Evolutionary conservation across 345 rosid species (phyloP).

Genomic region (Hibiscus tridactylites): DNA sequence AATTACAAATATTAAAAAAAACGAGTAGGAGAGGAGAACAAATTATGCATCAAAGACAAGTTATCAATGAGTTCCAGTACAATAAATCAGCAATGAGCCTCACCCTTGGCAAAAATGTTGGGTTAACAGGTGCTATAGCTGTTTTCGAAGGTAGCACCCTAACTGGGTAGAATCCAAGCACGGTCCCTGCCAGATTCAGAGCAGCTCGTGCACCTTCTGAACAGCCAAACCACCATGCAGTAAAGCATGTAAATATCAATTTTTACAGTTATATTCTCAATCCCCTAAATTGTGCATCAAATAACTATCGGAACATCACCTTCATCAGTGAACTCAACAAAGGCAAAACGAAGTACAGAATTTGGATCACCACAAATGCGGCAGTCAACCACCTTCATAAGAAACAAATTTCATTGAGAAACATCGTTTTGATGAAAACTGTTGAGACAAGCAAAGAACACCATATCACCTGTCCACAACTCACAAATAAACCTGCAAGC

Average conservation of each 20-base stretch:
- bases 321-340: conserved; percentile 86
- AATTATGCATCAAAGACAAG: not conserved
- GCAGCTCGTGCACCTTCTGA: conserved; percentile 79
- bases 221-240: conserved; percentile 15
- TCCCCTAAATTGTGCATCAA: conserved; percentile 1
- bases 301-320: conserved; percentile 28
- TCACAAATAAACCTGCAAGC: conserved; percentile 79
- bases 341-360: conserved; percentile 91
- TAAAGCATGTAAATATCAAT: not conserved
- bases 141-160: conserved; percentile 90
- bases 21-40: not conserved
- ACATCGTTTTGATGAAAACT: not conserved
- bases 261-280: not conserved
- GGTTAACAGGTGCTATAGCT: conserved; percentile 95
- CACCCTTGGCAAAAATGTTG: conserved; percentile 90
- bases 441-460: conserved; percentile 12
- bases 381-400: conserved; percentile 78
- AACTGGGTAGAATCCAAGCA: conserved; percentile 89
- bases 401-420: conserved; percentile 1
- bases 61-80: not conserved
- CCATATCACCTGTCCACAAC: conserved; percentile 68
- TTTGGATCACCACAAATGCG: conserved; percentile 97
- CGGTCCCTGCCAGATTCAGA: conserved; percentile 66
- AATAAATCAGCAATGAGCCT: conserved; percentile 11
- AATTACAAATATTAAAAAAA: not conserved